Conservation (phyloP, 768 basidiomycete species). For the Gloeopeniophorella convolvens region DNA sequence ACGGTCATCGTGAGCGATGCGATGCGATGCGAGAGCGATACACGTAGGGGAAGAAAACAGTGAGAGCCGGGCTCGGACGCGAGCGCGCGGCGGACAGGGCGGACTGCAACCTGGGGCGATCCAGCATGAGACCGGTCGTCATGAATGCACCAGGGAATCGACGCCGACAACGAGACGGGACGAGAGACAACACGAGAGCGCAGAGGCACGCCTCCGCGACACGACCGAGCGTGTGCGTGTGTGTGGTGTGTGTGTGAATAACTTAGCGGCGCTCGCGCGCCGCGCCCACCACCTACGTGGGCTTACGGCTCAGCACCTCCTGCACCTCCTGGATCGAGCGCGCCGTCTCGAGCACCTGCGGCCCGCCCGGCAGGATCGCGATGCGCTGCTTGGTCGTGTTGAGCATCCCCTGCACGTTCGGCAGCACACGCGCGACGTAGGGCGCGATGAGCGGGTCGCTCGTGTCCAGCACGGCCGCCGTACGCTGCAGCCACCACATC, state of each 20-base stretch:
- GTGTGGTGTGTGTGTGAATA: too few relatives aligned
- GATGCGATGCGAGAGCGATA: too few relatives aligned
- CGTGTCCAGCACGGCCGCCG: conserved; percentile 62
- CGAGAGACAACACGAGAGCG: neutral
- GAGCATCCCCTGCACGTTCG: conserved; percentile 69
- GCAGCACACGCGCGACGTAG: conserved; percentile 75
- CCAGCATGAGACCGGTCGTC: conserved; percentile 14
- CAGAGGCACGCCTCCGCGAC: conserved; percentile 17
- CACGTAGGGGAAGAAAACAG: too few relatives aligned
- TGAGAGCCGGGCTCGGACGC: neutral
- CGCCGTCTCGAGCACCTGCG: conserved; percentile 59
- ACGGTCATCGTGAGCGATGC: too few relatives aligned
- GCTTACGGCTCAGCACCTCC: conserved; percentile 53
- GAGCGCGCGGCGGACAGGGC: too few relatives aligned
- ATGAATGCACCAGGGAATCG: conserved; percentile 16
- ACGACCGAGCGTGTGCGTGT: too few relatives aligned
- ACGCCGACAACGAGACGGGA: conserved; percentile 6
- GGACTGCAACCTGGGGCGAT: conserved; percentile 17
- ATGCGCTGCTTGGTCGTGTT: conserved; percentile 77
- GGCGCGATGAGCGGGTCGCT: conserved; percentile 78
- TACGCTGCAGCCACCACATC: conserved; percentile 83
- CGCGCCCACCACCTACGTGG: conserved; percentile 14
- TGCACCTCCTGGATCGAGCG: conserved; percentile 70
- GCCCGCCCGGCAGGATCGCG: conserved; percentile 66
- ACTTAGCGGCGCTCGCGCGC: too few relatives aligned